These are phyloP conservation scores for Ogataea methanolica DNA, from an alignment of 805 yeast species.

Conservation along the genomic window DNA sequence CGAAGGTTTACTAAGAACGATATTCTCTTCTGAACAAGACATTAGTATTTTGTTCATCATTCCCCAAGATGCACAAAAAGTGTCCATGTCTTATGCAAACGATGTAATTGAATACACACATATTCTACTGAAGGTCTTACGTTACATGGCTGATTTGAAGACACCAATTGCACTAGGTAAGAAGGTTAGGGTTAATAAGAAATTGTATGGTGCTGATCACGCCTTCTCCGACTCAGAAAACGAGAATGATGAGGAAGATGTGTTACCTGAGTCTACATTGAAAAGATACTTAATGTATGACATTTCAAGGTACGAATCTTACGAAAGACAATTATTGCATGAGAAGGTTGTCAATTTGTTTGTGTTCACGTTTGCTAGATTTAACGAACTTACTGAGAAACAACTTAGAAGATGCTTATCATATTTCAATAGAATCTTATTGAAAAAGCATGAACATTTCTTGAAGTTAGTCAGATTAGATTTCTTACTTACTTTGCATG, in stretches of 20 bases:
- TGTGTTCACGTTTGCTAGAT: constrained; percentile 55
- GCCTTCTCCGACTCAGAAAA: constrained; percentile 25
- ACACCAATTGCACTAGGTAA: constrained; percentile 25
- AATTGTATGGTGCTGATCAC: constrained; percentile 17
- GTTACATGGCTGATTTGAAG: constrained; percentile 54
- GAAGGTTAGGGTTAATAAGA: constrained; percentile 6
- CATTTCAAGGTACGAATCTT: constrained; percentile 21
- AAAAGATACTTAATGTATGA: constrained; percentile 16
- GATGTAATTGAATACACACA: constrained; percentile 63
- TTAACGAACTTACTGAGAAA: constrained; percentile 53
- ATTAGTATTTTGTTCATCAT: constrained; percentile 51
- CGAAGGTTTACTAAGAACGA: constrained; percentile 41
- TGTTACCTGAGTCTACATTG: constrained; percentile 13
- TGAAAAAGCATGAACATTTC: constrained; percentile 51
- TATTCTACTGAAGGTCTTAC: constrained; percentile 61
- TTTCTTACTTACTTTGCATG: constrained; percentile 55
- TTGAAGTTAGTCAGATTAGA: constrained; percentile 64
- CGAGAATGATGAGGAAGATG: constrained; percentile 18
- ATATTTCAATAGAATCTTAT: constrained; percentile 68
- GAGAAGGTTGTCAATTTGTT: constrained; percentile 63
- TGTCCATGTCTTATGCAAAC: constrained; percentile 57
- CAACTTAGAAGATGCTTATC: constrained; percentile 61
- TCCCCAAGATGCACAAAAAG: constrained; percentile 60
- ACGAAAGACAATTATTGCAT: constrained; percentile 44
- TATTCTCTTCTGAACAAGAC: constrained; percentile 65